These are phyloP conservation scores for Amaranthus hypochondriacus DNA, from an alignment of 148 eudicot species.

Conservation along the genomic window DNA sequence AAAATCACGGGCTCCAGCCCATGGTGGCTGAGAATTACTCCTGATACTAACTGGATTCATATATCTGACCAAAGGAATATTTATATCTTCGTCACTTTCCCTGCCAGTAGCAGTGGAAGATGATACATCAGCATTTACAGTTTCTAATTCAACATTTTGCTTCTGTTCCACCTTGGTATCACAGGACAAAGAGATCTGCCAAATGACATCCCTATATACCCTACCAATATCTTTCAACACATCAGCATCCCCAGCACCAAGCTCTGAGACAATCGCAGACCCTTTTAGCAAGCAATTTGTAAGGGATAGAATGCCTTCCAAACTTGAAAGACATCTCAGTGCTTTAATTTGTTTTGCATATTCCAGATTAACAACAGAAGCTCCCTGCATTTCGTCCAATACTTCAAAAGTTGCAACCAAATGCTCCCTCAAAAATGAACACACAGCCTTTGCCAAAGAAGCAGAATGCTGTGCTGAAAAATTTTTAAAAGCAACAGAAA, in stretches of 20 bases:
- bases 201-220: slow-evolving; percentile 71
- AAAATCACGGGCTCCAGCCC: slow-evolving; percentile 83
- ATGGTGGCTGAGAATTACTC: slow-evolving; percentile 62
- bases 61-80: slow-evolving; percentile 61
- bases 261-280: slow-evolving; percentile 68
- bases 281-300: slow-evolving; percentile 82
- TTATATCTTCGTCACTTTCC: slow-evolving; percentile 88
- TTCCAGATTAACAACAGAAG: slow-evolving; percentile 60
- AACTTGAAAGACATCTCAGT: slow-evolving; percentile 65
- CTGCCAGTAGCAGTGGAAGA: slow-evolving; percentile 54
- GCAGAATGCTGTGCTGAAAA: slow-evolving; percentile 92
- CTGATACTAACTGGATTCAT: slow-evolving; percentile 73
- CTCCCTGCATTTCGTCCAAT: slow-evolving; percentile 52
- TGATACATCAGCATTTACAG: slow-evolving; percentile 59
- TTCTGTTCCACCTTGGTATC: slow-evolving; percentile 77
- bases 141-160: slow-evolving; percentile 49
- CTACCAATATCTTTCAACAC: slow-evolving; percentile 87
- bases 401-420: slow-evolving; percentile 54
- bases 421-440: slow-evolving; percentile 78
- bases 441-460: slow-evolving; percentile 79
- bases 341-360: slow-evolving; percentile 46
- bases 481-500: slow-evolving; percentile 84
- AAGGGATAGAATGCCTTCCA: slow-evolving; percentile 77
- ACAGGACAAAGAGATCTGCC: slow-evolving; percentile 81
- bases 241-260: slow-evolving; percentile 89